These are phyloP conservation scores for Caryocar brasiliense DNA, from an alignment of 441 rosid genomes.

Conservation along the genomic window DNA sequence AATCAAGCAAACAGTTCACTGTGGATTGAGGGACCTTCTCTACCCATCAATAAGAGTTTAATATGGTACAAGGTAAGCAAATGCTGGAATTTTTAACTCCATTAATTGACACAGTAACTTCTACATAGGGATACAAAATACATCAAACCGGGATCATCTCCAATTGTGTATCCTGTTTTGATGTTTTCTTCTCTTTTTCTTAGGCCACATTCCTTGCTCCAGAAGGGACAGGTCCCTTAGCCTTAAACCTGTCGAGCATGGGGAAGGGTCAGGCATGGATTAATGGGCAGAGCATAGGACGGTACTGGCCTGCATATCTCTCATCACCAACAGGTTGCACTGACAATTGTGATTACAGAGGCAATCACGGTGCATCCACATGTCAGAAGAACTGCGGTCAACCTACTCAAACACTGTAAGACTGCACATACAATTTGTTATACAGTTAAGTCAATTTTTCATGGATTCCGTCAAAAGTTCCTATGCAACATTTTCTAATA, in stretches of 20 bases:
- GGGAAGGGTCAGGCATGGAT: constrained; percentile 78
- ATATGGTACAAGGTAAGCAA: constrained; percentile 56
- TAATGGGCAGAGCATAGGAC: constrained; percentile 50
- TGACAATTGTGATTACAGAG: constrained; percentile 50
- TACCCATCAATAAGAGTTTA: constrained; percentile 38
- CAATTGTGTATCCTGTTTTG: neutral
- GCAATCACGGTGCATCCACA: constrained; percentile 32
- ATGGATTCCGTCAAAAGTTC: neutral
- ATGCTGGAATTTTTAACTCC: neutral
- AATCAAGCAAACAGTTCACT: constrained; percentile 39
- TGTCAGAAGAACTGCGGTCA: constrained; percentile 53
- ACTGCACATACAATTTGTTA: neutral
- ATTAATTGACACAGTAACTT: neutral
- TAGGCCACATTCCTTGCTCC: constrained; percentile 38
- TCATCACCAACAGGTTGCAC: constrained; percentile 43
- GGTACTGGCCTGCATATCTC: constrained; percentile 55
- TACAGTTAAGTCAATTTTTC: neutral
- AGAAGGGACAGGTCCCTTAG: constrained; percentile 45
- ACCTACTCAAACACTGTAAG: constrained; percentile 61
- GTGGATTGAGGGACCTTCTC: constrained; percentile 32
- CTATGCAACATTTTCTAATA: neutral
- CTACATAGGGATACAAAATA: no score
- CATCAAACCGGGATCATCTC: neutral
- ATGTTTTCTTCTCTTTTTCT: neutral
- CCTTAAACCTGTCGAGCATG: constrained; percentile 51